A percentile compares a stretch with the other conserved stretches of the same genome.
phyloP scores from a whole-genome alignment of 176 grass and related monocot genomes.

The Zoysia japonica region DNA sequence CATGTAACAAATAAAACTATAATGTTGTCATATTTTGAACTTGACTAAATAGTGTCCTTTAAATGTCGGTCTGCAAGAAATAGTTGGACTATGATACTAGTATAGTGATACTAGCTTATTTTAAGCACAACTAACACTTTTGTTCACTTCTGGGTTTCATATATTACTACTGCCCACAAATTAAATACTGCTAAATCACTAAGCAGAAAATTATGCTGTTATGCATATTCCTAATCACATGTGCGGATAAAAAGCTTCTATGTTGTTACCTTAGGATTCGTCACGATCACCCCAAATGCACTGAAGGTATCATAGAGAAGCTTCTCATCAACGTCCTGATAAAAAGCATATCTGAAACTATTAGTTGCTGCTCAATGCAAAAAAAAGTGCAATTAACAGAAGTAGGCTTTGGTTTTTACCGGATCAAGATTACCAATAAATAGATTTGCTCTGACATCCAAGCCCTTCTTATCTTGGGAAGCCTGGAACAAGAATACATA shows the following conservation, averaged over 20 bases:
- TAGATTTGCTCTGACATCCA: constrained; percentile 97
- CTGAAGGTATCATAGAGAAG: constrained; percentile 99
- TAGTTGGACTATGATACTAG: constrained; percentile 16
- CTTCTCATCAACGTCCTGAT: constrained; percentile 97
- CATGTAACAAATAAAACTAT: not conserved
- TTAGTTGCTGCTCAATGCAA: constrained; percentile 11
- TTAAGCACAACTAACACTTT: not conserved
- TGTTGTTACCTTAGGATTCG: constrained; percentile 88
- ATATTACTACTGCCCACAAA: constrained; percentile 8
- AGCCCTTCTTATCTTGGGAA: constrained; percentile 99
- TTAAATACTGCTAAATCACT: constrained; percentile 18
- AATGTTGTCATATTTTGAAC: not conserved
- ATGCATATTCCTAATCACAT: not conserved
- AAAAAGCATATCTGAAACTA: constrained; percentile 38
- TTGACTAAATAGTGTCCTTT: constrained; percentile 8
- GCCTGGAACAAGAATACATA: constrained; percentile 61
- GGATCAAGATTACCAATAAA: constrained; percentile 98
- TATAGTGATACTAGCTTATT: not conserved
- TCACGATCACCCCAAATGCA: constrained; percentile 97
- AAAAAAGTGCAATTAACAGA: constrained; percentile 24
- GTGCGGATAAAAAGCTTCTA: constrained; percentile 8
- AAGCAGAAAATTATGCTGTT: constrained; percentile 22
- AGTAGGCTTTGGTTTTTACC: constrained; percentile 51
- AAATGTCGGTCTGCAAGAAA: not conserved
- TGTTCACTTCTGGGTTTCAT: constrained; percentile 4